phyloP scores from a whole-genome alignment of 2,329 filamentous ascomycete species.

The Diplodia mutila region DNA sequence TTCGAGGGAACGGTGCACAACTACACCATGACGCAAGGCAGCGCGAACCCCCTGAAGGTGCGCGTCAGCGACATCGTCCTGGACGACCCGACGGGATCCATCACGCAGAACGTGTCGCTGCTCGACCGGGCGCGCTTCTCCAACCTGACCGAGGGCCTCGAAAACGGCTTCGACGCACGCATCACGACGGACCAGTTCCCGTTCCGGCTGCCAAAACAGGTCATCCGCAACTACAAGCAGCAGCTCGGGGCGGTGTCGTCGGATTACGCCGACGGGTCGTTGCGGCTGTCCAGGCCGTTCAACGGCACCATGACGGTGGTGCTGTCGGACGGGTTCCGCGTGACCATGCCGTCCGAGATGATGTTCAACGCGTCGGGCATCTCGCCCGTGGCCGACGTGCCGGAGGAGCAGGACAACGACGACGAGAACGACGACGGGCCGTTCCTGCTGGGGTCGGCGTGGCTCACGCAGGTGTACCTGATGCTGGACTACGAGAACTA shows the following conservation, averaged over 20 bases:
- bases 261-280: conserved; percentile 41
- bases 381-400: conserved; percentile 38
- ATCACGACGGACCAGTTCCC: conserved; percentile 50
- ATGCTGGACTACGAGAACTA: conserved; percentile 48
- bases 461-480: conserved; percentile 49
- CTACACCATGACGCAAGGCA: conserved; percentile 38
- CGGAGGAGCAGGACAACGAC: not conserved
- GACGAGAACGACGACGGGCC: conserved; percentile 35
- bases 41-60: conserved; percentile 43
- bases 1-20: conserved; percentile 43
- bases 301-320: conserved; percentile 47
- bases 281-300: conserved; percentile 43
- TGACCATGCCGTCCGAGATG: conserved; percentile 45
- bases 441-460: conserved; percentile 46
- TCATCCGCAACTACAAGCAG: conserved; percentile 47
- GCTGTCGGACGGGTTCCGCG: conserved; percentile 44
- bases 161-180: conserved; percentile 43
- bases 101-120: conserved; percentile 40
- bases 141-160: conserved; percentile 36
- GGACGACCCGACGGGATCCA: conserved; percentile 31
- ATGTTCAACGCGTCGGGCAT: conserved; percentile 42
- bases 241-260: conserved; percentile 36
- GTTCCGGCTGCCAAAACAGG: conserved; percentile 45
- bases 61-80: conserved; percentile 47
- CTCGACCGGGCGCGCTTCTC: conserved; percentile 39